Evolutionary conservation across 2,329 filamentous ascomycete species (phyloP), one percentile per base, ranked within the genome.

Genomic region (Trichoderma gracile): DNA sequence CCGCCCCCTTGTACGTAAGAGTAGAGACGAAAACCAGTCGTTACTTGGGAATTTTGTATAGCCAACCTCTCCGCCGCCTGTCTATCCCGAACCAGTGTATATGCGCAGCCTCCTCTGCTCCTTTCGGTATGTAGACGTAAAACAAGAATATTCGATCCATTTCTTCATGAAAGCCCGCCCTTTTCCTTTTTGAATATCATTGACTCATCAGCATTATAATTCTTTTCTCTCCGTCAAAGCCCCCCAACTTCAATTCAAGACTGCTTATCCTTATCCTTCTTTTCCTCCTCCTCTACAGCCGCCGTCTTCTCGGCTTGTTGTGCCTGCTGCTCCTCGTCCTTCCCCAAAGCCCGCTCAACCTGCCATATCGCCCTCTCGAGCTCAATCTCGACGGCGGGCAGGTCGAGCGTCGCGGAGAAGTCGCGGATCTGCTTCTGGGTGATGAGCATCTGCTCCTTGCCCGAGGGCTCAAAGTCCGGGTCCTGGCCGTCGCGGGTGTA

Each of bases 301-400:
- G 25, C 3, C n/a, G 42, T 3, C 25, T 58, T 45, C 21, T 46
- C 43, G 17, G n/a, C 47, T 25, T 52, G 47, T 42, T 58, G 42
- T 21, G 42, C 42, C 12, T 30, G 56, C 33, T 19, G 3, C 46
- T 67, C 72, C 61, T 75, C 77, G 21, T 79, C 77, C 50, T 80
- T 78, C 58, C 74, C 71, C 61, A 84, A 77, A 17, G 78, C 78
- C 49, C 75, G 79, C 70, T 87, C 82, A 2, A 93, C 88, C 75
- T 94, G 91, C 81, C 87, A 87, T 65, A 92, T 86, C 5, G 91
- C 91, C 49, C 91, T 80, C 72, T 93, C 90, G 0, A 93, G 81
- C 73, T 93, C 91, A 17, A 88, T 79, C 62, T 87, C 86, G 27
- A 94, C 80, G 63, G 90, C 88, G 0, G 90, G 90, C 43, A 92